Percentiles rank a stretch among this genome's conserved stretches.
Evolutionary conservation across 2,329 filamentous ascomycete genomes (phyloP).

Genomic region (Penicillium crustosum): DNA sequence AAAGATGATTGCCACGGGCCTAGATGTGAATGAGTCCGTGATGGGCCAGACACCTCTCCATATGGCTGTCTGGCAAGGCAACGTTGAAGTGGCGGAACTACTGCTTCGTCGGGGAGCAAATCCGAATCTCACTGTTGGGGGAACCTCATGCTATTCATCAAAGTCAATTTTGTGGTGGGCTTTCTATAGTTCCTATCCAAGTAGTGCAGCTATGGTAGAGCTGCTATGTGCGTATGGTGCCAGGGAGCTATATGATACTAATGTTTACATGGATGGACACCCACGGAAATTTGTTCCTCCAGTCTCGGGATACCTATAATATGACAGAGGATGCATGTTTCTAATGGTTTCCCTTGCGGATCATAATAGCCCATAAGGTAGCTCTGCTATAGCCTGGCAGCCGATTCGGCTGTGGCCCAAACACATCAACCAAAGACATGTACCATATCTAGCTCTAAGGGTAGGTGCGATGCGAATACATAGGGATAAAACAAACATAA

Average conservation of each 20-base stretch:
- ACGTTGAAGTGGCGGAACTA: not conserved
- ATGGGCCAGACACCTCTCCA: not conserved
- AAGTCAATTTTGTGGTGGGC: not conserved
- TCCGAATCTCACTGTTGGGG: not conserved
- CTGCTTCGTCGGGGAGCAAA: constrained; percentile 3
- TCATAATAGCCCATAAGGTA: not conserved
- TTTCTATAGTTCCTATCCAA: not conserved
- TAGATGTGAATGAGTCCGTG: constrained; percentile 3
- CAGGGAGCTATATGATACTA: not conserved
- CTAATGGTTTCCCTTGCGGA: not conserved
- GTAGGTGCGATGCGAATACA: not conserved
- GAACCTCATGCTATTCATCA: not conserved
- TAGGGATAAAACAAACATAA: not conserved
- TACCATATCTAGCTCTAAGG: not conserved
- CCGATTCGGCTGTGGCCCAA: not conserved
- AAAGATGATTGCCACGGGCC: not conserved
- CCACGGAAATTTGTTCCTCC: not conserved
- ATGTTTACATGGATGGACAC: too few relatives aligned
- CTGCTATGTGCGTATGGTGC: not conserved
- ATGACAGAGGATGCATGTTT: not conserved
- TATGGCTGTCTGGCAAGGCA: not conserved
- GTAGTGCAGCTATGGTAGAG: not conserved
- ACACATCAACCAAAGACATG: not conserved
- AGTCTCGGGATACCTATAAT: not conserved
- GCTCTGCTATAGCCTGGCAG: too few relatives aligned